A percentile compares a stretch with the other conserved stretches of the same genome.
Conservation (phyloP, 2,329 filamentous ascomycete species). For the Venturiaceae sp. region DNA sequence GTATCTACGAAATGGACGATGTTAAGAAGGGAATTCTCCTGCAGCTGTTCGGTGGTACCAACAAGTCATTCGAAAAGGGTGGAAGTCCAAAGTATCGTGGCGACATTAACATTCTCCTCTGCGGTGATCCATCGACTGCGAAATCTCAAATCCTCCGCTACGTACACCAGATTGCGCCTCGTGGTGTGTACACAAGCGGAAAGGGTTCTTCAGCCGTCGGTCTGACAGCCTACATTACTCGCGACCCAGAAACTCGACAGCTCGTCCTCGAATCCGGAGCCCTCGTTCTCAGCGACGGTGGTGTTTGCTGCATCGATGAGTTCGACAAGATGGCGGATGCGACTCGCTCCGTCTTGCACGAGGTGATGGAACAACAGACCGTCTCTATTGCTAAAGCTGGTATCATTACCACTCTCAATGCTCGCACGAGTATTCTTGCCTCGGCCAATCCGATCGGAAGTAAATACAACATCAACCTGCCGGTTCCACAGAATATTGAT, state of each 20-base stretch:
- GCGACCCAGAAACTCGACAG: constrained; percentile 63
- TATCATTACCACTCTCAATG: constrained; percentile 84
- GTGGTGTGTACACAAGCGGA: constrained; percentile 68
- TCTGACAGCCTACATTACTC: constrained; percentile 67
- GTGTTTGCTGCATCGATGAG: constrained; percentile 70
- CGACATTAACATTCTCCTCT: constrained; percentile 94
- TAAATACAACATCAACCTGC: constrained; percentile 92
- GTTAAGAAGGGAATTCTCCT: constrained; percentile 97
- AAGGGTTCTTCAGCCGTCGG: constrained; percentile 69
- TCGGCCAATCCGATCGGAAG: constrained; percentile 97
- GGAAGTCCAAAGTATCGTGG: constrained; percentile 92
- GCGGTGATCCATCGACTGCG: constrained; percentile 90
- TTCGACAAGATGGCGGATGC: constrained; percentile 75
- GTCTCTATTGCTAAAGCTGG: constrained; percentile 70
- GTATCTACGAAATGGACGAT: constrained; percentile 95
- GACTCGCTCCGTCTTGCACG: constrained; percentile 64
- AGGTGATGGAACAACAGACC: constrained; percentile 76
- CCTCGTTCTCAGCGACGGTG: constrained; percentile 63
- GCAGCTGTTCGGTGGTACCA: constrained; percentile 93
- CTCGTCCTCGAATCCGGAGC: constrained; percentile 67
- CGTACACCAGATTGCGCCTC: constrained; percentile 93
- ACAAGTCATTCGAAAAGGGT: constrained; percentile 95
- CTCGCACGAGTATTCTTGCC: constrained; percentile 87
- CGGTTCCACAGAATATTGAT: constrained; percentile 96
- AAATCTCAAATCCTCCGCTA: constrained; percentile 94